Percentiles rank a stretch among this genome's conserved stretches.
These are phyloP conservation scores for Austroboletus novae-zelandiae DNA, from an alignment of 1,284 basidiomycete species.

Conservation along the genomic window DNA sequence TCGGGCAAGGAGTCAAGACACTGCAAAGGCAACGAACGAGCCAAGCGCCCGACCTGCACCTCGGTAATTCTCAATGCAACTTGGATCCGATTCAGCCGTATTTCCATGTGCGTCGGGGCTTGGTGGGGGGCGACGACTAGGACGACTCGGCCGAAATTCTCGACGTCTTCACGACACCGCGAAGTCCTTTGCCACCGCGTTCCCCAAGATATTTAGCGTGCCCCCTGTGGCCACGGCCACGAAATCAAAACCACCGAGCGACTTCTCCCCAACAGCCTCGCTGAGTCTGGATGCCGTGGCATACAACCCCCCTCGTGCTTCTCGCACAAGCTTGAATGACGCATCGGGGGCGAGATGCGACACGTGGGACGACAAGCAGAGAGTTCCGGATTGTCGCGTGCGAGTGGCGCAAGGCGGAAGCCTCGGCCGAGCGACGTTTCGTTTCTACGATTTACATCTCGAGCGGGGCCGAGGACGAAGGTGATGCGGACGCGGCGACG, in stretches of 20 bases:
- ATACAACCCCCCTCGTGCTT: not conserved
- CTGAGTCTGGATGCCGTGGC: not conserved
- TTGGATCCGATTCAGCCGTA: not conserved
- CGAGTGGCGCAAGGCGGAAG: not conserved
- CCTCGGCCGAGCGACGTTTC: conserved; percentile 13
- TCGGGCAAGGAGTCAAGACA: conserved; percentile 36
- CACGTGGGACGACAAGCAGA: not conserved
- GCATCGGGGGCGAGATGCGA: not conserved
- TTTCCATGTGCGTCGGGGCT: not conserved
- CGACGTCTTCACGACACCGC: conserved; percentile 25
- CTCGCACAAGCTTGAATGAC: not conserved
- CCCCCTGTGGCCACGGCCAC: not conserved
- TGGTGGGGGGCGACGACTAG: not conserved
- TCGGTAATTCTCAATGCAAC: conserved; percentile 30
- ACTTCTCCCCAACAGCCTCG: conserved; percentile 13
- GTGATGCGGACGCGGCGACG: not conserved
- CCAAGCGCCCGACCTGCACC: conserved; percentile 8
- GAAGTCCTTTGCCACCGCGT: conserved; percentile 16
- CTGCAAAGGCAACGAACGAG: too few relatives aligned
- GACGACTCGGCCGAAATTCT: conserved; percentile 13
- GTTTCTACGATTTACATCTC: conserved; percentile 29
- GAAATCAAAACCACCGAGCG: not conserved
- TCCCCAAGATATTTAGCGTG: conserved; percentile 16
- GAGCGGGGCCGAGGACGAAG: conserved; percentile 29
- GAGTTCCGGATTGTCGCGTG: not conserved